phyloP scores from a whole-genome alignment of 2,329 filamentous ascomycete species.

The Alternaria postmessia region DNA sequence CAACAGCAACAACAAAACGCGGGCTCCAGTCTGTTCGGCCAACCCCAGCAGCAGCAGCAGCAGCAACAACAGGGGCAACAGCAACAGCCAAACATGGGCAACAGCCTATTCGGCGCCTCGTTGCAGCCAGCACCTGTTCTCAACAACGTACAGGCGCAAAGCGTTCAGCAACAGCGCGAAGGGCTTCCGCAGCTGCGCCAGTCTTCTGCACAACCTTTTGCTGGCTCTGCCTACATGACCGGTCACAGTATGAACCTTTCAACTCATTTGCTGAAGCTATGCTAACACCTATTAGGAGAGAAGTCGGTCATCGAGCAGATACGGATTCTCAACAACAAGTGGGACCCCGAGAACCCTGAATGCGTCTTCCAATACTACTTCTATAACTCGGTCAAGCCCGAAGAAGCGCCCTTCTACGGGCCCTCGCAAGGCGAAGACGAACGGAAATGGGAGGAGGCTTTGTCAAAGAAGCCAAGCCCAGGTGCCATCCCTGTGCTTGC shows the following conservation, averaged over 20 bases:
- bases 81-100: slow-evolving; percentile 51
- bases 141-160: slow-evolving; percentile 39
- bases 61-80: slow-evolving; percentile 52
- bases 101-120: slow-evolving; percentile 51
- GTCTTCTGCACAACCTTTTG: slow-evolving; percentile 37
- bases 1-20: slow-evolving; percentile 35
- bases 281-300: slow-evolving; percentile 60
- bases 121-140: slow-evolving; percentile 44
- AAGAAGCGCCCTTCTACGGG: slow-evolving; percentile 77
- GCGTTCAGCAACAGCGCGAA: slow-evolving; percentile 49
- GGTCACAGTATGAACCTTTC: slow-evolving; percentile 38
- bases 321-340: slow-evolving; percentile 73
- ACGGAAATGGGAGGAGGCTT: slow-evolving; percentile 83
- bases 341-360: slow-evolving; percentile 72
- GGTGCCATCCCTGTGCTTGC: slow-evolving; percentile 80
- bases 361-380: slow-evolving; percentile 85
- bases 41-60: slow-evolving; percentile 48
- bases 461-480: slow-evolving; percentile 78
- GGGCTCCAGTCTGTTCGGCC: slow-evolving; percentile 51
- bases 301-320: slow-evolving; percentile 81
- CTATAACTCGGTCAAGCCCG: slow-evolving; percentile 83
- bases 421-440: slow-evolving; percentile 75
- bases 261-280: not conserved
- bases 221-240: slow-evolving; percentile 31
- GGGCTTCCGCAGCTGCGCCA: slow-evolving; percentile 48